Conservation (phyloP, 768 basidiomycete species). For the Naganishia vishniacii region DNA sequence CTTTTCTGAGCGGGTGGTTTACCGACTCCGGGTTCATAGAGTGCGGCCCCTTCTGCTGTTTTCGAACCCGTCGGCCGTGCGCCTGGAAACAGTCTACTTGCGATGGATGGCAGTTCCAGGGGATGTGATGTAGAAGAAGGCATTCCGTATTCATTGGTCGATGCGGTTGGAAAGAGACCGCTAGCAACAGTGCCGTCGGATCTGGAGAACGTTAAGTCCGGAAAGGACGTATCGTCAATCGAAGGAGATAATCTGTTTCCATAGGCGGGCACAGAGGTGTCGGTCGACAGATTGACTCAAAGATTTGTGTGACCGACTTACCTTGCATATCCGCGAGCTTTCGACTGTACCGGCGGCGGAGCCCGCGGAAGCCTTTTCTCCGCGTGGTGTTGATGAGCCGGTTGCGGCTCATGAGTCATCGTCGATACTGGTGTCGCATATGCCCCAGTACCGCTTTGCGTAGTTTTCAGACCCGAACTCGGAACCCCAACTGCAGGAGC, state of each 20-base stretch:
- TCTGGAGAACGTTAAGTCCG: conserved; percentile 18
- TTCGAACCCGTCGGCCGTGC: too few species aligned
- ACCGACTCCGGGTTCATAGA: conserved; percentile 24
- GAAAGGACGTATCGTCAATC: conserved; percentile 22
- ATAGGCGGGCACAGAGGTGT: too few species aligned
- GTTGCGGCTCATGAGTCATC: neutral
- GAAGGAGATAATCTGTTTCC: conserved; percentile 17
- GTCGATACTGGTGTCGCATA: conserved; percentile 1
- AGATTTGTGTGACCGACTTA: too few species aligned
- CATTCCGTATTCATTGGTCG: neutral
- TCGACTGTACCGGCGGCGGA: conserved; percentile 6
- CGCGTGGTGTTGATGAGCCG: neutral
- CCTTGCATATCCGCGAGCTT: conserved; percentile 8
- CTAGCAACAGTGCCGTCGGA: conserved; percentile 4
- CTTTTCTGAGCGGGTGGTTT: conserved; percentile 25
- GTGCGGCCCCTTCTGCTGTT: too few species aligned
- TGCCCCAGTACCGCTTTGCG: neutral
- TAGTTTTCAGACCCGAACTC: too few species aligned
- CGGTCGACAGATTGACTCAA: too few species aligned
- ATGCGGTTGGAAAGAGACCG: neutral
- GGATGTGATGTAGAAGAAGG: conserved; percentile 3
- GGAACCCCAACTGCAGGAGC: neutral
- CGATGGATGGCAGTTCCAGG: conserved; percentile 21
- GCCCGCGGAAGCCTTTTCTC: neutral
- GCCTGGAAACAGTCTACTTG: conserved; percentile 22